These are phyloP conservation scores for Phytophthora agathidicida DNA, from an alignment of 352 stramenopile genomes.

Conservation along the genomic window DNA sequence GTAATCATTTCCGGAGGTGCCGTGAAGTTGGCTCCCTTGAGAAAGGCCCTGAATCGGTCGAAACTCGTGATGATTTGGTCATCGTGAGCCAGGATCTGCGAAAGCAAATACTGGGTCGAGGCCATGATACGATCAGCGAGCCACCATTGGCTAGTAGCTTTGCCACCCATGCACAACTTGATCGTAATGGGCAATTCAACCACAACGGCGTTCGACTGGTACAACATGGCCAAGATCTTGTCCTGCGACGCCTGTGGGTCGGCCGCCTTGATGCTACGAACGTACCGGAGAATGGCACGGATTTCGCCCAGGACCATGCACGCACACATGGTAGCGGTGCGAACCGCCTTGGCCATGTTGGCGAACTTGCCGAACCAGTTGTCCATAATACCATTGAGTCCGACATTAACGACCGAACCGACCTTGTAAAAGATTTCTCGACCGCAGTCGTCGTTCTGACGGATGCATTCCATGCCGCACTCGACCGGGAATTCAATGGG, in stretches of 20 bases:
- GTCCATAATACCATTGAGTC: slow-evolving; percentile 43
- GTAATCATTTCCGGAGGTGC: slow-evolving; percentile 18
- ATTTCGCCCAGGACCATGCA: slow-evolving; percentile 32
- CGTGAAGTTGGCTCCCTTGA: slow-evolving; percentile 33
- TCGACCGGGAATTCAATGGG: slow-evolving; percentile 39
- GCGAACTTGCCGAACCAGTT: slow-evolving; percentile 51
- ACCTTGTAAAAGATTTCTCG: slow-evolving; percentile 45
- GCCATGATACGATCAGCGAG: slow-evolving; percentile 21
- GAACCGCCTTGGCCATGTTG: slow-evolving; percentile 39
- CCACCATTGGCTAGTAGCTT: slow-evolving; percentile 13
- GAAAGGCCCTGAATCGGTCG: slow-evolving; percentile 22
- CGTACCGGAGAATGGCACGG: slow-evolving; percentile 33
- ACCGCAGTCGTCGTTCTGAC: slow-evolving; percentile 40
- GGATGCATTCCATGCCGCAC: slow-evolving; percentile 44
- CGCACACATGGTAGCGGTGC: slow-evolving; percentile 35
- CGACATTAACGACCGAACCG: slow-evolving; percentile 33
- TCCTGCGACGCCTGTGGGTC: slow-evolving; percentile 37
- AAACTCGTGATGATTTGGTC: slow-evolving; percentile 28
- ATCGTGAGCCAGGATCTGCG: slow-evolving; percentile 17
- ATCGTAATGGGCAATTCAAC: slow-evolving; percentile 53
- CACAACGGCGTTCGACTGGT: slow-evolving; percentile 42
- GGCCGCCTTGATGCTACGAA: slow-evolving; percentile 26
- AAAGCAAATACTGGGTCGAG: slow-evolving; percentile 24
- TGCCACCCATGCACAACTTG: slow-evolving; percentile 39
- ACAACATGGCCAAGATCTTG: slow-evolving; percentile 40